Evolutionary conservation across 352 stramenopile genomes (phyloP), one percentile per base, ranked within the genome.

Genomic region (Elongisporangium undulatum): DNA sequence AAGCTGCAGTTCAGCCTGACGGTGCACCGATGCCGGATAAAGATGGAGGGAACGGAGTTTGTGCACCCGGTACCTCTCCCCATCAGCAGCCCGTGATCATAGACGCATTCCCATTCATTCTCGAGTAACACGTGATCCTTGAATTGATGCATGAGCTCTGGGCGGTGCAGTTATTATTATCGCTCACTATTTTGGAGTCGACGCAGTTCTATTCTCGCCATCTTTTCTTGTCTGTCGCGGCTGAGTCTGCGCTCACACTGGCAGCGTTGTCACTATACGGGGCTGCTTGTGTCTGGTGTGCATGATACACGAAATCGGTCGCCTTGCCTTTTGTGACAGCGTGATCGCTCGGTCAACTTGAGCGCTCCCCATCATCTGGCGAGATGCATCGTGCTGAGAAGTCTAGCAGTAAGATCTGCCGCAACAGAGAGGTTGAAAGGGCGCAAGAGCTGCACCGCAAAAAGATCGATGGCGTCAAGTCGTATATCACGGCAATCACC

Each of bases 21-120:
- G n/a, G 71, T 94, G 29, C 85, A 91, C 61, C 75, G 82, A 34
- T 92, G 85, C 58, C 71, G 82, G 54, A 89, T 90, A 78, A 92
- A 86, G 57, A 87, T 87, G 74, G 78, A 92, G 52, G 74, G 80
- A 21, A 87, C 71, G 19, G 82, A 90, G 63, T 89, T 82, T 58
- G 55, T 87, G 56, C 80, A 89, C 59, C 80, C 80, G 39, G 29
- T 49, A 41, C 22, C 16, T 16, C 21, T 20, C 22, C 41, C 29
- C n/a, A 39, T 17, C 26, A 57, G 53, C 53, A 57, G 26, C 26
- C 48, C 53, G 26, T 57, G 34, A 45, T 9, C 34, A 45, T 45
- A 45, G 34, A 45, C 34, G 13, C 34, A 45, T 15, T 45, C 2
- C 23, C 13, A 45, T 45, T 16, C 34, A 45, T 45, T 45, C 13